Conservation (phyloP, 306 rosid genomes). For the Alnus glutinosa region DNA sequence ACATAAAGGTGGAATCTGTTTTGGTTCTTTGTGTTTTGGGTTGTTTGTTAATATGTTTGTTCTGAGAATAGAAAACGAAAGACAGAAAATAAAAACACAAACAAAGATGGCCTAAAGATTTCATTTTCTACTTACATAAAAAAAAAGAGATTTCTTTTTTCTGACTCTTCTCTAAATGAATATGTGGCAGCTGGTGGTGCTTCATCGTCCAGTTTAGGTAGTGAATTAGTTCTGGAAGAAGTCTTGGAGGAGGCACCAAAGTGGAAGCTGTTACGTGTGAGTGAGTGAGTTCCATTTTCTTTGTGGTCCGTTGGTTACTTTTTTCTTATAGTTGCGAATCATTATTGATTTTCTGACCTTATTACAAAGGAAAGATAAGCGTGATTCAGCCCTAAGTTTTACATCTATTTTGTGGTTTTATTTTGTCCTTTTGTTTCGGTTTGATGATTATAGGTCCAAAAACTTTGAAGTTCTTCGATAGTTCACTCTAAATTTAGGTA, state of each 20-base stretch:
- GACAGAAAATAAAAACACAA: too few species aligned
- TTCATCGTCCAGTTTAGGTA: slow-evolving; percentile 45
- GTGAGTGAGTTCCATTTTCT: slow-evolving; percentile 89
- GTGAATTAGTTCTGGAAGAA: slow-evolving; percentile 63
- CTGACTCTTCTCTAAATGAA: slow-evolving; percentile 16
- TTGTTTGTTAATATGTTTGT: too few species aligned
- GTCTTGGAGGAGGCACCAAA: slow-evolving; percentile 97
- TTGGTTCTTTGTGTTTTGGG: too few species aligned
- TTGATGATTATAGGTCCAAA: slow-evolving; percentile 17
- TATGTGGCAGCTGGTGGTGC: slow-evolving; percentile 53
- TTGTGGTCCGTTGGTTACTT: slow-evolving; percentile 24
- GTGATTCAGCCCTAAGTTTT: slow-evolving; percentile 12
- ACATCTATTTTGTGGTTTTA: slow-evolving; percentile 13
- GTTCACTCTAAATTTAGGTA: slow-evolving; percentile 27
- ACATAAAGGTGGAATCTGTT: too few species aligned
- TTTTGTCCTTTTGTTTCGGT: slow-evolving; percentile 12
- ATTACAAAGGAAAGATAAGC: background rate
- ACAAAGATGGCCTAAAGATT: too few species aligned
- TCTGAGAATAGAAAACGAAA: too few species aligned
- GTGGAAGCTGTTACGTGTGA: slow-evolving; percentile 99
- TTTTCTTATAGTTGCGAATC: background rate
- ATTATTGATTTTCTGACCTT: background rate
- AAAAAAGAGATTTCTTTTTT: too few species aligned
- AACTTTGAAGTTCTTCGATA: slow-evolving; percentile 23
- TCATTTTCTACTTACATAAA: too few species aligned